Percentiles rank a stretch among this genome's conserved stretches.
These are phyloP conservation scores for Peronospora tabacina DNA, from an alignment of 352 stramenopile genomes.

Conservation along the genomic window DNA sequence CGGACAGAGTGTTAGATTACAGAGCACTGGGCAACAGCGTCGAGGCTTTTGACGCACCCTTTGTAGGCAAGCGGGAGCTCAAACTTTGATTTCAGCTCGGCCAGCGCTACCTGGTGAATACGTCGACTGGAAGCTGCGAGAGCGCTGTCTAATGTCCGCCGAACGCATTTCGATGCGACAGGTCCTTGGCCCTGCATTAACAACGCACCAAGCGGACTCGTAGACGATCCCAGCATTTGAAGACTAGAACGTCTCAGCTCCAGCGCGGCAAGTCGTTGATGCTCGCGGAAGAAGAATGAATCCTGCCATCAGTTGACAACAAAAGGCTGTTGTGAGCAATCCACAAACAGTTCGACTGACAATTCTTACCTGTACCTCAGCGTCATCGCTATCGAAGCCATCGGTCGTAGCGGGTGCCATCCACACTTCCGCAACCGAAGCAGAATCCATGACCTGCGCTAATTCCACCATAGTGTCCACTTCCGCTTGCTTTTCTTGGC, in stretches of 20 bases:
- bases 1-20: conserved; percentile 9
- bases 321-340: conserved; percentile 3
- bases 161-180: conserved; percentile 24
- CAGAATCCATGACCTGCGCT: conserved; percentile 38
- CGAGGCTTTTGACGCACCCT: conserved; percentile 26
- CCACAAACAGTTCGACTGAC: not conserved
- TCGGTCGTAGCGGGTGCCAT: conserved; percentile 8
- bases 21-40: conserved; percentile 2
- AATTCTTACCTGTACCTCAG: conserved; percentile 20
- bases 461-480: conserved; percentile 36
- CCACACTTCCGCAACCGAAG: conserved; percentile 43
- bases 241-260: conserved; percentile 29
- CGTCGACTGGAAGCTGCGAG: conserved; percentile 18
- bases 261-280: conserved; percentile 16
- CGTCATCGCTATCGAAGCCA: conserved; percentile 6
- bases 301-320: conserved; percentile 12
- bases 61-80: conserved; percentile 35
- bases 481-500: conserved; percentile 34
- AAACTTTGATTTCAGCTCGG: conserved; percentile 42
- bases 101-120: conserved; percentile 22
- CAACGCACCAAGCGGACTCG: conserved; percentile 13
- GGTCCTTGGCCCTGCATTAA: conserved; percentile 11
- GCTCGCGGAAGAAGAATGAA: conserved; percentile 26
- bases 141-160: conserved; percentile 28
- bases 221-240: conserved; percentile 11